Evolutionary conservation across 140 eudicot genomes (phyloP).

Genomic region (Cichorium intybus): DNA sequence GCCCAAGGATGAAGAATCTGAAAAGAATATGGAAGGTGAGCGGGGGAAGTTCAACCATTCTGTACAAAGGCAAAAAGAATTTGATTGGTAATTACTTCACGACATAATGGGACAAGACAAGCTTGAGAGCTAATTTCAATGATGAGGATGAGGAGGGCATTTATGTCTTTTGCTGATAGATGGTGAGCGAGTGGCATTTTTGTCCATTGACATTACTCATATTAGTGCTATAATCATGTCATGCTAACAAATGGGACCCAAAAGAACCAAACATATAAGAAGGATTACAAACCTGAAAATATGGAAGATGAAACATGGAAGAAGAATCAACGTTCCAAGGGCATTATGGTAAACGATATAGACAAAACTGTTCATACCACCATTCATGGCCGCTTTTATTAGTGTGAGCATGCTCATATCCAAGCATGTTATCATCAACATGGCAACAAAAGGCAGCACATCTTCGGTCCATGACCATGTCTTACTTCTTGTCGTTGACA

Average conservation of each 20-base stretch:
- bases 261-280: background rate
- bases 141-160: too few species aligned
- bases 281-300: conserved; percentile 26
- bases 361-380: conserved; percentile 45
- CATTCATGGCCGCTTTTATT: conserved; percentile 50
- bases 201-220: too few species aligned
- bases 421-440: conserved; percentile 38
- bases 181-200: too few species aligned
- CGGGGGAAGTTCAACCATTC: conserved; percentile 31
- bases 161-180: too few species aligned
- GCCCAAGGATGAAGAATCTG: conserved; percentile 35
- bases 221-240: too few species aligned
- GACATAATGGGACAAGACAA: background rate
- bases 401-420: conserved; percentile 40
- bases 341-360: conserved; percentile 43
- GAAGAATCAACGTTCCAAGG: conserved; percentile 48
- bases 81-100: background rate
- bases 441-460: conserved; percentile 32
- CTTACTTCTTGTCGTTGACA: background rate
- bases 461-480: conserved; percentile 21
- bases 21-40: conserved; percentile 13
- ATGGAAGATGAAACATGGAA: conserved; percentile 38
- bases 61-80: background rate
- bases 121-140: too few species aligned
- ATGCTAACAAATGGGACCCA: too few species aligned